A percentile compares a stretch with the other conserved stretches of the same genome.
phyloP scores from a whole-genome alignment of 2,329 filamentous ascomycete genomes.

The Colletotrichum destructivum region DNA sequence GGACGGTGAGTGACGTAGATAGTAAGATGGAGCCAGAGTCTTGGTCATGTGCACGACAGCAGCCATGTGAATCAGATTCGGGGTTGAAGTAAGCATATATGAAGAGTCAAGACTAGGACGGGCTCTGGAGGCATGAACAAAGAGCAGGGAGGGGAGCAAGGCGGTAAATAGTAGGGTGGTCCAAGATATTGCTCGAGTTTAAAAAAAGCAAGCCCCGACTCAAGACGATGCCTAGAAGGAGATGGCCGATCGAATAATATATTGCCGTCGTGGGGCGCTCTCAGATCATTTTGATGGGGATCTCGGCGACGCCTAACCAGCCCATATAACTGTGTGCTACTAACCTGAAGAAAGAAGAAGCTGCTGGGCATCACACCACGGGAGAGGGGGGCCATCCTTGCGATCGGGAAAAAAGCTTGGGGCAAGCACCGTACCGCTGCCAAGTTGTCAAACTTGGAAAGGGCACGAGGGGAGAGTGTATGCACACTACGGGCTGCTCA shows the following conservation, averaged over 20 bases:
- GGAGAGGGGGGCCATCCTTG: constrained; percentile 25
- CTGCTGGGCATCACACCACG: constrained; percentile 22
- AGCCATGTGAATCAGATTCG: not conserved
- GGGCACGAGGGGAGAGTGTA: not conserved
- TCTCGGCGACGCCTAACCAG: constrained; percentile 10
- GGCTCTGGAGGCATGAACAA: not conserved
- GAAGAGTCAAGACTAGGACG: not conserved
- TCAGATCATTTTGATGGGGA: constrained; percentile 12
- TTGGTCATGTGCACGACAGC: constrained; percentile 4
- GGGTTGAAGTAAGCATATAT: constrained; percentile 13
- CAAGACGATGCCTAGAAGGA: not conserved
- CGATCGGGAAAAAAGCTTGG: not conserved
- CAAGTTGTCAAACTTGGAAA: not conserved
- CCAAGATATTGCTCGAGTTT: too few species aligned
- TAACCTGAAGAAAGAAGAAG: constrained; percentile 10
- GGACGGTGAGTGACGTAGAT: not conserved
- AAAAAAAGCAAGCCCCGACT: not conserved
- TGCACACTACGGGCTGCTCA: not conserved
- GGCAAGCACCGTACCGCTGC: constrained; percentile 1
- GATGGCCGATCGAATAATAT: constrained; percentile 9
- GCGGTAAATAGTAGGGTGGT: not conserved
- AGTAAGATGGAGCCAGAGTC: not conserved
- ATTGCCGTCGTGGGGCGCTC: constrained; percentile 5
- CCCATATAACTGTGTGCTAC: not conserved
- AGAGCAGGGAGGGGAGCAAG: too few species aligned